Evolutionary conservation across 2,329 filamentous ascomycete genomes (phyloP), one percentile per base, ranked within the genome.

Genomic region (Neospermospora avenae): DNA sequence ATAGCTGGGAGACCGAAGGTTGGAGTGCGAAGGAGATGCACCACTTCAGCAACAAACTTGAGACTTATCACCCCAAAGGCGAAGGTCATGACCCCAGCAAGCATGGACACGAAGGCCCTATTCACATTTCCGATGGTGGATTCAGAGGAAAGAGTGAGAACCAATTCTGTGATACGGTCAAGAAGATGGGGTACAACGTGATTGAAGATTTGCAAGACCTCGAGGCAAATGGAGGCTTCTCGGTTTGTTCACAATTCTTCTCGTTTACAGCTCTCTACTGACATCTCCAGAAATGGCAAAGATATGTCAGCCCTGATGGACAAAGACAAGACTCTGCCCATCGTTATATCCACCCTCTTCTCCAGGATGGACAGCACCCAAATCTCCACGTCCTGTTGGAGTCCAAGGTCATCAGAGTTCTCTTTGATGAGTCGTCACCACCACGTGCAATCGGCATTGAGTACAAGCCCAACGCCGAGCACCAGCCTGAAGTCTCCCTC

Each of bases 361-460:
- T 84, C 0, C 73, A 79, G 55, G 74, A 76, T 58, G 77, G 77
- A 1, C 72, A 79, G 2, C 77, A 84, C 49, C 78, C 81, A 0
- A 86, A 86, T 58, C 77, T 88, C 1, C 81, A 87, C 59, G 75
- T 88, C 4, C 74, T 88, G 0, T 75, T 80, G 0, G 78, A 86
- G 65, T 78, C 80, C 2, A 81, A 81, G 58, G 84, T 88, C 0
- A 73, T 79, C 1, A 78, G 78, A 2, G 77, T 87, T 0, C 59
- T 86, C 4, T 82, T 86, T 53, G 76, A 81, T 3, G 74, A 77
- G 2, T 78, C 76, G 25, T 66, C 68, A 20, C 69, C 70, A 22
- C 83, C 78, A 44, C 71, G 75, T 41, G 86, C 86, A 3, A 74
- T 78, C 0, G 86, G 85, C 0, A 79, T 89, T 1, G 82, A 87